phyloP scores from a whole-genome alignment of 2,329 filamentous ascomycete species.

The Monosporascus sp. region DNA sequence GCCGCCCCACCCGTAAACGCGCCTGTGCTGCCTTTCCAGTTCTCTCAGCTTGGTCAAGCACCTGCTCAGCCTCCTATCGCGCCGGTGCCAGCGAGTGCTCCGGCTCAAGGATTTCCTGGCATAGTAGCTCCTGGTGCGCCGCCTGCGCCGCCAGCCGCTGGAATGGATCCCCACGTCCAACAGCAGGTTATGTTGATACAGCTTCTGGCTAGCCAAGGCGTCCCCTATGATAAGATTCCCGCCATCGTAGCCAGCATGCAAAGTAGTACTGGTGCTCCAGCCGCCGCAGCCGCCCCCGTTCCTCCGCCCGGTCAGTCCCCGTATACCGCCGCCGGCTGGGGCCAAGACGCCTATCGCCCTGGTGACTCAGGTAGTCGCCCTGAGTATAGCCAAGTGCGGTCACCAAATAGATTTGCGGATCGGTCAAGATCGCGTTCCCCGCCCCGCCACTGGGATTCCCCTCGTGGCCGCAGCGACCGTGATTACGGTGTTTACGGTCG shows the following conservation, averaged over 20 bases:
- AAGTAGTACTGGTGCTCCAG: slow-evolving; percentile 27
- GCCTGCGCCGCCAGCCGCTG: slow-evolving; percentile 28
- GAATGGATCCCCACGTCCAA: slow-evolving; percentile 52
- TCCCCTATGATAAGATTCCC: slow-evolving; percentile 72
- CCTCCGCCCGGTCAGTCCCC: slow-evolving; percentile 36
- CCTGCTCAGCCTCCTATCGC: slow-evolving; percentile 25
- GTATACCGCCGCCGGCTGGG: slow-evolving; percentile 31
- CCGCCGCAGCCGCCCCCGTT: slow-evolving; percentile 28
- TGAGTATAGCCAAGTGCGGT: slow-evolving; percentile 55
- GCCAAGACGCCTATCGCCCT: slow-evolving; percentile 30
- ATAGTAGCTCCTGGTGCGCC: slow-evolving; percentile 31
- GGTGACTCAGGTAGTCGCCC: slow-evolving; percentile 50
- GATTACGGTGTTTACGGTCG: slow-evolving; percentile 69
- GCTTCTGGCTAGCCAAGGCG: slow-evolving; percentile 66
- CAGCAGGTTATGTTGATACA: slow-evolving; percentile 72
- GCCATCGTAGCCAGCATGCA: slow-evolving; percentile 50
- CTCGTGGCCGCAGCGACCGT: slow-evolving; percentile 57
- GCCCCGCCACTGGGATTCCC: slow-evolving; percentile 64
- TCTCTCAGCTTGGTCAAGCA: slow-evolving; percentile 37
- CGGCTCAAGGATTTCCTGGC: slow-evolving; percentile 29
- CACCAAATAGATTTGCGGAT: slow-evolving; percentile 53
- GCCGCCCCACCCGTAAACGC: slow-evolving; percentile 55
- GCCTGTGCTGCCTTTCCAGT: slow-evolving; percentile 38
- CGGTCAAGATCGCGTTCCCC: slow-evolving; percentile 78
- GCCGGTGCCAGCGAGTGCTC: slow-evolving; percentile 31